Evolutionary conservation across 2,329 filamentous ascomycete genomes (phyloP), one percentile per base, ranked within the genome.

Genomic region (Alternaria rosae): DNA sequence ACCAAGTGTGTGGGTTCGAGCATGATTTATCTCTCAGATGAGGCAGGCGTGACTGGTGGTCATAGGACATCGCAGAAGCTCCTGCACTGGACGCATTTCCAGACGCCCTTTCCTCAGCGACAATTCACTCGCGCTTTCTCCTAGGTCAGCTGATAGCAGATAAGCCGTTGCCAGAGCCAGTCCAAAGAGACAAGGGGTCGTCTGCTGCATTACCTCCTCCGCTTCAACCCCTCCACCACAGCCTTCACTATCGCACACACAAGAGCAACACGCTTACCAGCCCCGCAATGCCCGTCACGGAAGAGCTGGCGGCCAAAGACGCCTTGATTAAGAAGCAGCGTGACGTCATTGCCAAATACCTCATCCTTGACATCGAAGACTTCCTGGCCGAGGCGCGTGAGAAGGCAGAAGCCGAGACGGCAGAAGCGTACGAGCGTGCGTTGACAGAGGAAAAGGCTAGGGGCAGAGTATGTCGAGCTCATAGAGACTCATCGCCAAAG

Each of bases 311-410:
- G n/a, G 51, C 57, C 43, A 55, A 50, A 32, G 43, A 48, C 20
- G 57, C 42, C 8, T 28, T 55, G 10, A 55, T 55, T 26, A 43
- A 28, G 12, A 57, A 57, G 15, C 57, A 56, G 26, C 52, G 52
- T 35, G 44, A 60, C 44, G 48, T 51, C 13, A 35, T 60, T 25
- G 30, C 53, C 32, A 45, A 50, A n/a, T 60, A 60, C 53, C 57
- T 60, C 9, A 56, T 57, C 44, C 44, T 56, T 26, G 57, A 60
- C 28, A 57, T 60, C 15, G 53, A 60, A 45, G 53, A 57, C 21
- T 50, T 44, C 20, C 52, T 60, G 4, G 52, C 44, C 21, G 44
- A 60, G 25, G 44, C 44, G 5, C 44, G 44, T 2, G 44, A 38
- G 5, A 50, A 57, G 41, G 20, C 44, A 15, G 57, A 50, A n/a